Conservation (phyloP, 257 asterid genomes). For the Solanum rostratum region DNA sequence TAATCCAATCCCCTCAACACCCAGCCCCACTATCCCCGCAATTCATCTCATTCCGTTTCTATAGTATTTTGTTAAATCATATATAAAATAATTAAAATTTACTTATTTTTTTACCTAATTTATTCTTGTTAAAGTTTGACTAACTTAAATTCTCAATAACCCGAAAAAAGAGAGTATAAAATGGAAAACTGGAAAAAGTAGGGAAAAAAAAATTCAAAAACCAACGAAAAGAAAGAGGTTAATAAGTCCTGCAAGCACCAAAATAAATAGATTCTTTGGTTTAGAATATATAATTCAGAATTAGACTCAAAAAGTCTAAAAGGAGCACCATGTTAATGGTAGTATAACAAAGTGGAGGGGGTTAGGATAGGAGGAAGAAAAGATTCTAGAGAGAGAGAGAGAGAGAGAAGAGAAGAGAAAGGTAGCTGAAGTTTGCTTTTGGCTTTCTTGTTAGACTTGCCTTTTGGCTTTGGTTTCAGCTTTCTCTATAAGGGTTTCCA, state of each 20-base stretch:
- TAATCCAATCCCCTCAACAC: not conserved
- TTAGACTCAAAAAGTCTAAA: not conserved
- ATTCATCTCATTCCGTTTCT: not conserved
- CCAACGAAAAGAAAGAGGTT: not conserved
- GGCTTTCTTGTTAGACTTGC: not conserved
- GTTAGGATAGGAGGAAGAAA: not conserved
- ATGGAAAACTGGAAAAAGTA: not conserved
- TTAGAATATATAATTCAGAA: not conserved
- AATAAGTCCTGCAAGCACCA: not conserved
- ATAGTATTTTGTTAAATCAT: not conserved
- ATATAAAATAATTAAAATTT: too few relatives aligned
- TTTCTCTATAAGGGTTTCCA: conserved; percentile 26
- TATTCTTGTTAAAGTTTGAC: fast-evolving
- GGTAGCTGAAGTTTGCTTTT: not conserved
- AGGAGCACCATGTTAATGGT: not conserved
- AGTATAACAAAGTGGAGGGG: not conserved
- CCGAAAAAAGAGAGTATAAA: not conserved
- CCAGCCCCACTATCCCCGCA: too few relatives aligned
- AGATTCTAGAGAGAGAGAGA: not conserved
- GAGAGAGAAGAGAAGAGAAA: not conserved
- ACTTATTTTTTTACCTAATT: fast-evolving
- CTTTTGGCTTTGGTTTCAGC: conserved; percentile 29
- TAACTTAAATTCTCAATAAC: too few relatives aligned
- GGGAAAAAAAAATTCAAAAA: not conserved
- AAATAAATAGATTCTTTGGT: not conserved